phyloP scores from a whole-genome alignment of 225 moss, liverwort and hornwort species.

The Rhytidiadelphus loreus region DNA sequence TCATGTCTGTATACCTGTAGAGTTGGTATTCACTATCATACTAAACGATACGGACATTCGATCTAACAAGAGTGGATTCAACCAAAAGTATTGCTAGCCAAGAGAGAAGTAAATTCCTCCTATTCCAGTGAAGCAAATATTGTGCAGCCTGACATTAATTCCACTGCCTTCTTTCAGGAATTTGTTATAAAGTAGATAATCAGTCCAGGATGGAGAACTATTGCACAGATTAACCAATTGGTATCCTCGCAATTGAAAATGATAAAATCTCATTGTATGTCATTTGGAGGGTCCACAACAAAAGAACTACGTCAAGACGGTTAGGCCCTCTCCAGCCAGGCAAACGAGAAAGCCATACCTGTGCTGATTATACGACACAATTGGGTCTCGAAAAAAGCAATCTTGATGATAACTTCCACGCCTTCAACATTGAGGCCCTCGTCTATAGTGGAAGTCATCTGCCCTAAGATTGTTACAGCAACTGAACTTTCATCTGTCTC shows the following conservation, averaged over 20 bases:
- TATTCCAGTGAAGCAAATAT: background rate
- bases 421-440: background rate
- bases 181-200: rapidly evolving
- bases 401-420: background rate
- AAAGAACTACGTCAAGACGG: background rate
- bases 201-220: background rate
- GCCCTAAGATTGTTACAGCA: too few relatives aligned
- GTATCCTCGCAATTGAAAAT: background rate
- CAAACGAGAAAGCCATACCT: background rate
- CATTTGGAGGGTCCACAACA: background rate
- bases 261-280: background rate
- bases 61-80: background rate
- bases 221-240: background rate
- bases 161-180: background rate
- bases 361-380: background rate
- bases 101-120: background rate
- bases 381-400: background rate
- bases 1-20: background rate
- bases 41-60: background rate
- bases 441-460: background rate
- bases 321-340: background rate
- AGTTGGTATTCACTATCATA: background rate
- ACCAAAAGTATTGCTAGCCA: background rate
- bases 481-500: background rate
- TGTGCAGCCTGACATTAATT: background rate